Evolutionary conservation across 768 basidiomycete species (phyloP), one percentile per base, ranked within the genome.

Genomic region (Neoboletus brunneissimus): DNA sequence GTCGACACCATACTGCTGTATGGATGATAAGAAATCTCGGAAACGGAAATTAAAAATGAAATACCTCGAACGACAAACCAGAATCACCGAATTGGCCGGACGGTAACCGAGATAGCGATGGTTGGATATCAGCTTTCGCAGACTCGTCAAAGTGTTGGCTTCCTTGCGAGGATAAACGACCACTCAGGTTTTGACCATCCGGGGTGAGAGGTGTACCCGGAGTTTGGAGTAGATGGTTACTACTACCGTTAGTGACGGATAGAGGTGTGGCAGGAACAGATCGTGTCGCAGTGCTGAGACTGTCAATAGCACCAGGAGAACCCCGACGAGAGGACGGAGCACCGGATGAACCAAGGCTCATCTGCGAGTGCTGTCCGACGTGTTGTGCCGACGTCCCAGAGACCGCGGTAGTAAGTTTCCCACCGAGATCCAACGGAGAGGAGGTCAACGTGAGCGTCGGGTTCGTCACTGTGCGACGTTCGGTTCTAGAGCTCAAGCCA

Each of bases 231-330:
- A 88, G 70, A 67, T 81, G 79, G 12, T 75, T 64, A 5, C 72
- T 72, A n/a, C 60, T 65, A 41, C 77, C 77, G 43, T 76, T 79
- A 15, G 83, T 62, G n/a, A 86, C 72, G 10, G 75, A 74, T 8
- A 91, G 71, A 22, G 91, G 91, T 4, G 91, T 92, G 2, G 88
- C 89, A 47, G 91, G 91, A 22, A 93, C 91, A 40, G 91, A 93
- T 54, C 90, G 87, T 32, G 88, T 82, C 32, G 85, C 78, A 35
- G 77, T 74, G 35, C 80, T 80, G 52, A 89, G 70, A 51, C 75
- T 77, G 52, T 91, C 89, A 22, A 87, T 72, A 18, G 83, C 67
- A 51, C 81, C 81, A 13, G 84, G 84, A 32, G 91, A 92, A 22
- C 86, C 83, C 42, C 89, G 82, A 55, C 90, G 86, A 22, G 89